Evolutionary conservation across 2,329 filamentous ascomycete species (phyloP), one percentile per base, ranked within the genome.

Genomic region (Fusarium sp.): DNA sequence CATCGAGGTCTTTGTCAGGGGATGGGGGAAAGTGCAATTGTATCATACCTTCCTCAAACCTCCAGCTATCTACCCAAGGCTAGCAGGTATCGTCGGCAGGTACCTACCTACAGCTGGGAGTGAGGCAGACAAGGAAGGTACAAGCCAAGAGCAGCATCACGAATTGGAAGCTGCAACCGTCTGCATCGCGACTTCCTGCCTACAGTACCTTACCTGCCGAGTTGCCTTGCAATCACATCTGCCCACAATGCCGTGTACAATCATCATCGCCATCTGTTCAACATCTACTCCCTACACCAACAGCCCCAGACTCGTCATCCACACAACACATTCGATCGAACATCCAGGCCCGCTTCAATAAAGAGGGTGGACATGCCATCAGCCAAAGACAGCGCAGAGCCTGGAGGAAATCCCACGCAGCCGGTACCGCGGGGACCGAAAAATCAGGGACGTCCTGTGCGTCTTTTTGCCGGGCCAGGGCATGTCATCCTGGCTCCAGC

Each of bases 381-480:
- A 32, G 43, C 60, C 48, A 43, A 59, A 64, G 45, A 64, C 45
- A 30, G n/a, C 34, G 32, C 61, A 56, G 45, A 35, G 14, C 30
- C 30, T 45, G 32, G 9, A 56, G 45, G 50, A 39, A 39, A 25
- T 54, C 61, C 62, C 62, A 75, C 39, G 56, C 43, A 48, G 56
- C 58, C 32, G 63, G 70, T 60, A 48, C 52, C 23, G 34, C 8
- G 5, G 34, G 30, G 34, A 23, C 32, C 18, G 27, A 45, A 37
- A 35, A 43, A 14, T 18, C 57, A 58, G 67, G 56, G 35, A 65
- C 57, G 30, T 61, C 37, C 41, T 54, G 48, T 35, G 66, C 35
- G 57, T 67, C 48, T 74, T 71, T 57, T 62, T 64, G 37, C 70
- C 65, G 72, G 62, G 35, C 11, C 50, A 48, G 59, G 68, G 72